phyloP scores from a whole-genome alignment of 768 basidiomycete species.

The Pisolithus albus region DNA sequence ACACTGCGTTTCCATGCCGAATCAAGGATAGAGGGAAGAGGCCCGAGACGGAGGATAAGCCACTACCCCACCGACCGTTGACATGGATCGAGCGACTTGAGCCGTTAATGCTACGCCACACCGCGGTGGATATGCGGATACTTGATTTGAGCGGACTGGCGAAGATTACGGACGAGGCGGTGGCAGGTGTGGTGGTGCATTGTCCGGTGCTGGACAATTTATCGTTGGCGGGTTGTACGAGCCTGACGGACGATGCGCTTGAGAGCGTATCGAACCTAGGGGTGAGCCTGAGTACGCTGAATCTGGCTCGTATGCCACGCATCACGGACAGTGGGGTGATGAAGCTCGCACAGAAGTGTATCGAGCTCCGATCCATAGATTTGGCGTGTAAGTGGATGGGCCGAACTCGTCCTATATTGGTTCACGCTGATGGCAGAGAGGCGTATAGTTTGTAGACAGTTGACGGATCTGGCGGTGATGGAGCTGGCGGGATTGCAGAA shows the following conservation, averaged over 20 bases:
- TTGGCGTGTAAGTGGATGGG: constrained; percentile 61
- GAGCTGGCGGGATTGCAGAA: constrained; percentile 67
- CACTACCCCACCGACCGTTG: constrained; percentile 47
- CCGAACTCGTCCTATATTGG: constrained; percentile 13
- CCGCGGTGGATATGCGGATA: constrained; percentile 66
- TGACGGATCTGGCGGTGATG: constrained; percentile 82
- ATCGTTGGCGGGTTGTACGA: constrained; percentile 68
- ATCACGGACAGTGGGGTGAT: constrained; percentile 77
- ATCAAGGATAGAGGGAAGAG: constrained; percentile 25
- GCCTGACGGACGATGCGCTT: constrained; percentile 66
- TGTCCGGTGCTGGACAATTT: constrained; percentile 73
- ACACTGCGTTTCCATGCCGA: constrained; percentile 67
- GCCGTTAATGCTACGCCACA: constrained; percentile 55
- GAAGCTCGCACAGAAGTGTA: constrained; percentile 61
- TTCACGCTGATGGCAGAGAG: background rate
- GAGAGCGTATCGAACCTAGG: constrained; percentile 65
- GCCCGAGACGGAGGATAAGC: constrained; percentile 35
- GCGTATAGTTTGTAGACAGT: constrained; percentile 61
- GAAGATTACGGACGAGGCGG: constrained; percentile 63
- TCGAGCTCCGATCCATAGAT: constrained; percentile 73
- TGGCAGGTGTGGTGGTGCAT: constrained; percentile 69
- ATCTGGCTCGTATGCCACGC: constrained; percentile 70
- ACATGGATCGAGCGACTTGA: constrained; percentile 60
- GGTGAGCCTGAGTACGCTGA: constrained; percentile 69
- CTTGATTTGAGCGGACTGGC: constrained; percentile 73